A percentile compares a stretch with the other conserved stretches of the same genome.
Conservation (phyloP, 192 early-diverging fungal species). For the Oehlia diaphana region DNA sequence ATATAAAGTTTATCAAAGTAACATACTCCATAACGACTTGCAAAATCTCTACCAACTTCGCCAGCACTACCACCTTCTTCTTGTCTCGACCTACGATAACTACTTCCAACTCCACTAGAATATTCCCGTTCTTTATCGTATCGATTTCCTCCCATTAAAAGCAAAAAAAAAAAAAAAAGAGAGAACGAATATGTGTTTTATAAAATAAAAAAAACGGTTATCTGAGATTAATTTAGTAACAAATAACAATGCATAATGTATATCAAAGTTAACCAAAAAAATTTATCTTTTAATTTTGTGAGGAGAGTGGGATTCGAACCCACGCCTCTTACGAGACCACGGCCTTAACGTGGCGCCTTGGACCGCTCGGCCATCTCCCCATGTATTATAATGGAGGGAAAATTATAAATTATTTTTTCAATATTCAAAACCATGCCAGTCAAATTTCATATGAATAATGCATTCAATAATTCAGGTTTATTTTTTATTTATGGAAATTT, state of each 20-base stretch:
- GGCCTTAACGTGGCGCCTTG: slow-evolving; percentile 50
- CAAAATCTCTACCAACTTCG: slow-evolving; percentile 29
- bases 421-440: no score
- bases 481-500: no score
- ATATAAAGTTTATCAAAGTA: background rate
- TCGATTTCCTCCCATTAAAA: slow-evolving; percentile 13
- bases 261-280: background rate
- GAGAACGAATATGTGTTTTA: background rate
- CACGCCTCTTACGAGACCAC: slow-evolving; percentile 48
- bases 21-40: slow-evolving; percentile 31
- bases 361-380: slow-evolving; percentile 49
- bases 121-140: background rate
- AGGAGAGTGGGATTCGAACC: slow-evolving; percentile 51
- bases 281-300: background rate
- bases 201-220: background rate
- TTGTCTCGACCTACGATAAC: background rate
- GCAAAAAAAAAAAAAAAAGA: background rate
- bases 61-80: slow-evolving; percentile 8
- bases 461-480: no score
- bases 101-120: background rate
- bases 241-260: background rate
- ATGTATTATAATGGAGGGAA: background rate
- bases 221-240: background rate
- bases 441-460: no score
- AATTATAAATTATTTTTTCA: background rate